Evolutionary conservation across 169 alveolate genomes (phyloP), one percentile per base, ranked within the genome.

Genomic region (Plasmodium blacklocki): DNA sequence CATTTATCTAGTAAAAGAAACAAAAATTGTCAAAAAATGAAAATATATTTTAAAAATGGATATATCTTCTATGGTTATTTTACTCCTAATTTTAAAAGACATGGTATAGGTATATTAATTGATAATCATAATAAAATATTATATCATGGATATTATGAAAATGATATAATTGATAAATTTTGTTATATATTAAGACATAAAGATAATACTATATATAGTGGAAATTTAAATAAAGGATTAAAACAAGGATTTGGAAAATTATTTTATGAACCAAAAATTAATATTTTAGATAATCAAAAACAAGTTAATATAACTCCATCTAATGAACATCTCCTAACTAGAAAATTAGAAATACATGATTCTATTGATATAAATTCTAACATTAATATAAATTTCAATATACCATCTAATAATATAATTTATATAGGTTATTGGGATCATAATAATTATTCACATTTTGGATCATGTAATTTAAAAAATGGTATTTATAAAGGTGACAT

Each of bases 241-340:
- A 86, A 86, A 86, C 59, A 86, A 64, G 92, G 92, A 8, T 86
- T 86, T 73, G 92, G 92, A 14, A 86, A 86, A 86, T 86, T 86
- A 86, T 86, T 60, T 58, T 60, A 71, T 52, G 92, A 86, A 86
- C 88, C 71, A 45, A 71, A 59, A 71, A 15, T 86, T 52, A 62
- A 86, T 14, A 62, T 86, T n/a, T 43, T 58, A 60, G 76, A 72
- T 14, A 49, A 83, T 54, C 47, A 62, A 72, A 59, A 86, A 47
- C 70, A 70, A 32, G 47, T 86, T 73, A 72, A 86, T 49, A 59
- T 86, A 86, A 86, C 56, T 59, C 63, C 52, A 39, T 86, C 92
- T 9, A 73, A 86, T 86, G 76, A 74, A 3, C 60, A 86, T 32
- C 72, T 50, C 18, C 45, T 86, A 49, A 75, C 88, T 19, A 70